phyloP scores from a whole-genome alignment of 805 yeast genomes.

The Scheffersomyces coipomensis region DNA sequence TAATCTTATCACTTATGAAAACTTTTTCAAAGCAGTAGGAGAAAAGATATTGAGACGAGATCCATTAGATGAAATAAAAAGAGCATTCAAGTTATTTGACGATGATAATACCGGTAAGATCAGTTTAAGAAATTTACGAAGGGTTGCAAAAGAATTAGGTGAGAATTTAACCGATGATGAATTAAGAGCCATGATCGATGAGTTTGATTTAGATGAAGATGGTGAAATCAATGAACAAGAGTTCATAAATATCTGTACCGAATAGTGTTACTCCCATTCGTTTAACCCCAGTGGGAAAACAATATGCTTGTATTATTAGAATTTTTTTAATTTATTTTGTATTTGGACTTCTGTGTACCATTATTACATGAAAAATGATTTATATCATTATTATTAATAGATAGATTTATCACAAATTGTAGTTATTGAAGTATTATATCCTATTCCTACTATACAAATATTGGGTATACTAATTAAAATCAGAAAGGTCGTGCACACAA shows the following conservation, averaged over 20 bases:
- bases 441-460: no score
- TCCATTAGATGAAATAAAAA: constrained; percentile 85
- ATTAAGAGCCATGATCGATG: constrained; percentile 94
- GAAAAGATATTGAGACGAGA: constrained; percentile 82
- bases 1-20: constrained; percentile 72
- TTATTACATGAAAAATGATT: no score
- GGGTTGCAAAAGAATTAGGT: constrained; percentile 90
- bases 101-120: constrained; percentile 87
- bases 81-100: constrained; percentile 89
- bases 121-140: constrained; percentile 73
- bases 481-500: no score
- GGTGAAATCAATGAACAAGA: constrained; percentile 93
- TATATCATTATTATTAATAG: no score
- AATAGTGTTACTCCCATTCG: constrained; percentile 32
- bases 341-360: no score
- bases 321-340: no score
- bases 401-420: no score
- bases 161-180: constrained; percentile 92
- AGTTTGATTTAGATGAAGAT: constrained; percentile 93
- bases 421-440: no score
- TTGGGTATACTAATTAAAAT: no score
- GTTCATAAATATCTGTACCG: constrained; percentile 85
- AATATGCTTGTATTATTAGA: no score
- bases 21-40: constrained; percentile 78
- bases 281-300: no score